phyloP scores from a whole-genome alignment of 169 alveolate genomes.

The Condylostoma magnum region DNA sequence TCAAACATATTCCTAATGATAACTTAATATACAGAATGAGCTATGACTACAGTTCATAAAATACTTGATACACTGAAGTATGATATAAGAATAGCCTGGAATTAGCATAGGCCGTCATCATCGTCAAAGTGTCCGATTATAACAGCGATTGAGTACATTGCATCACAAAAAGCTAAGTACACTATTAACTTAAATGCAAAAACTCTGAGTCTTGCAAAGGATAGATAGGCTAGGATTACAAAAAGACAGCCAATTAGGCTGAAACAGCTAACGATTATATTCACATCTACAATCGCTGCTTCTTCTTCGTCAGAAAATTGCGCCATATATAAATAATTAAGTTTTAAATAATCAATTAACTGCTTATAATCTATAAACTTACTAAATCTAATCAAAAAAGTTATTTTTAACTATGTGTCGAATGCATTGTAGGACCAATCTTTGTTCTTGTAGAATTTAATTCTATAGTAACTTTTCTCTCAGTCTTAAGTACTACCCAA shows the following conservation, averaged over 20 bases:
- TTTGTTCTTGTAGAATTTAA: constrained; percentile 6
- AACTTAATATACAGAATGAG: not conserved
- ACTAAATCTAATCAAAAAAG: no score
- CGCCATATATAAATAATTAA: no score
- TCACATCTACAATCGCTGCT: not conserved
- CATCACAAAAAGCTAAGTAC: not conserved
- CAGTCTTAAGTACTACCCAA: not conserved
- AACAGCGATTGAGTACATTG: not conserved
- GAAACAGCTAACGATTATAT: not conserved
- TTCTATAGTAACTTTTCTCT: constrained; percentile 1
- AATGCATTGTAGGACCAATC: constrained; percentile 20
- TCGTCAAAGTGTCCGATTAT: not conserved
- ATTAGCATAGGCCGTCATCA: not conserved
- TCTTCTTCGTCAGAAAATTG: not conserved
- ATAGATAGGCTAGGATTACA: not conserved
- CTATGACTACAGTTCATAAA: constrained; percentile 2
- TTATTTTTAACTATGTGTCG: not conserved
- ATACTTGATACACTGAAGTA: not conserved
- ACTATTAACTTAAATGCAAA: constrained; percentile 8
- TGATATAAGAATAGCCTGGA: not conserved
- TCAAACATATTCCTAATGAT: not conserved
- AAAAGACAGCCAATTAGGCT: constrained; percentile 8
- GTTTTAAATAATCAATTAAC: no score
- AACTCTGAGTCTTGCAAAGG: constrained; percentile 6
- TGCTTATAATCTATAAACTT: no score